Percentiles rank a stretch among this genome's conserved stretches.
phyloP scores from a whole-genome alignment of 1,284 basidiomycete genomes.

The Ganoderma sinense region DNA sequence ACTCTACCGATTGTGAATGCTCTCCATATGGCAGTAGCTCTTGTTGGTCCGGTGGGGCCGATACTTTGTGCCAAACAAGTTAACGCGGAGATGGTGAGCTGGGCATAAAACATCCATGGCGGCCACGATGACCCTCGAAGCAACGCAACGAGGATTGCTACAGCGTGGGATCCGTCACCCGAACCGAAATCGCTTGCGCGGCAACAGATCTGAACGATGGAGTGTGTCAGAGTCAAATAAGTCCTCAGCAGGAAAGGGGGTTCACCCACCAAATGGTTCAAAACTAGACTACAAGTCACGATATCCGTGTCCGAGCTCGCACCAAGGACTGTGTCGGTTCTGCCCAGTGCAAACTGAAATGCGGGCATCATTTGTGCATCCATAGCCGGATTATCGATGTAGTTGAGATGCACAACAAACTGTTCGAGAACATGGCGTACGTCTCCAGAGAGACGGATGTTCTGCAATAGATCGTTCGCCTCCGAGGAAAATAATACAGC shows the following conservation, averaged over 20 bases:
- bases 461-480: slow-evolving; percentile 61
- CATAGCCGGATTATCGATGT: slow-evolving; percentile 57
- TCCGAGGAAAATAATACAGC: slow-evolving; percentile 62
- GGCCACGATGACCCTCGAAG: slow-evolving; percentile 74
- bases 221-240: not conserved
- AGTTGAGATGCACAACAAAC: slow-evolving; percentile 53
- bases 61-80: slow-evolving; percentile 64
- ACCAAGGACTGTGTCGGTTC: slow-evolving; percentile 57
- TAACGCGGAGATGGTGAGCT: slow-evolving; percentile 67
- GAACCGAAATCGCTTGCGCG: slow-evolving; percentile 68
- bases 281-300: slow-evolving; percentile 64
- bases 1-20: slow-evolving; percentile 78
- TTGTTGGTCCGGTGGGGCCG: slow-evolving; percentile 38
- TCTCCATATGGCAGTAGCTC: slow-evolving; percentile 62
- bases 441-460: slow-evolving; percentile 54
- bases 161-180: slow-evolving; percentile 61
- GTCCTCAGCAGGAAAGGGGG: not conserved
- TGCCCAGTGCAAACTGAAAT: slow-evolving; percentile 63
- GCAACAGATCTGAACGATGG: slow-evolving; percentile 54
- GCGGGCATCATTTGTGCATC: slow-evolving; percentile 75
- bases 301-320: slow-evolving; percentile 69
- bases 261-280: slow-evolving; percentile 63
- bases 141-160: slow-evolving; percentile 62
- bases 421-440: slow-evolving; percentile 65
- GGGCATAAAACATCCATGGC: slow-evolving; percentile 71